These are phyloP conservation scores for Globisporangium spiculum DNA, from an alignment of 352 stramenopile species.

Conservation along the genomic window DNA sequence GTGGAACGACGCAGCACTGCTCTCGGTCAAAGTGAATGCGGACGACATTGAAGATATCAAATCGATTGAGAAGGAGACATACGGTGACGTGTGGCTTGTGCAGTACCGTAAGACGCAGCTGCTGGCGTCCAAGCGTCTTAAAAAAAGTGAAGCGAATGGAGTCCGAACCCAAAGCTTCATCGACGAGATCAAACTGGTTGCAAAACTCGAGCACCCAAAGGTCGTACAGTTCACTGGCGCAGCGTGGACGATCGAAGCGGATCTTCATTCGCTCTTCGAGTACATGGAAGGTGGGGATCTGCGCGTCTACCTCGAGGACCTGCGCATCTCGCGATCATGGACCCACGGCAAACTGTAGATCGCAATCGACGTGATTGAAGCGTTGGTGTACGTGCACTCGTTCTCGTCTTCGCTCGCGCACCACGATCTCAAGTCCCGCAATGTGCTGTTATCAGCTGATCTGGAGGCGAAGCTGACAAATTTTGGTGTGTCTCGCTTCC, in stretches of 20 bases:
- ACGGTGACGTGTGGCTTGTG: constrained; percentile 10
- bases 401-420: constrained; percentile 20
- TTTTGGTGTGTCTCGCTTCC: constrained; percentile 50
- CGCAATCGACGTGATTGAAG: constrained; percentile 24
- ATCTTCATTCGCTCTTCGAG: constrained; percentile 59
- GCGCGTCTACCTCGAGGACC: constrained; percentile 27
- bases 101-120: constrained; percentile 2
- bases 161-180: neutral
- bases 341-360: constrained; percentile 9
- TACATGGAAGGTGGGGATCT: constrained; percentile 62
- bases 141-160: neutral
- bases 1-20: neutral
- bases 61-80: neutral
- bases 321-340: constrained; percentile 1
- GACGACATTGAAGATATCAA: neutral
- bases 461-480: constrained; percentile 55
- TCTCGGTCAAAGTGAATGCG: neutral
- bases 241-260: constrained; percentile 45
- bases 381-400: constrained; percentile 13
- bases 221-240: constrained; percentile 46
- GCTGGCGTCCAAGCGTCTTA: neutral
- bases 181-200: constrained; percentile 26
- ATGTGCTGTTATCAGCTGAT: constrained; percentile 23
- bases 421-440: constrained; percentile 26
- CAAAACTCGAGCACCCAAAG: constrained; percentile 24